Evolutionary conservation across 2,329 filamentous ascomycete species (phyloP), one percentile per base, ranked within the genome.

Genomic region (Trichoderma aggressivum): DNA sequence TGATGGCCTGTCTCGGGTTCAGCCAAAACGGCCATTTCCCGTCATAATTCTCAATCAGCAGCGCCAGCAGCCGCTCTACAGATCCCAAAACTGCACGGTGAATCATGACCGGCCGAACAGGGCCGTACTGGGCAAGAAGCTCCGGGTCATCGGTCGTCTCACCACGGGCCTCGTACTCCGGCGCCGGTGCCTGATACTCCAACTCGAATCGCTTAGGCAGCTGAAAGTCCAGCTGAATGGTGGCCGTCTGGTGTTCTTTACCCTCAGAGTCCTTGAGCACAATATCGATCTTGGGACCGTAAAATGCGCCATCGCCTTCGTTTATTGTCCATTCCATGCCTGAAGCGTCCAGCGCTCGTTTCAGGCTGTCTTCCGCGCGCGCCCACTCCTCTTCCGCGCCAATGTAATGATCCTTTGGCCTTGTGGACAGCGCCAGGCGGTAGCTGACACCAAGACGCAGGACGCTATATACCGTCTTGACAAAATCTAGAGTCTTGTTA

Each of bases 221-320:
- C 80, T 97, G 94, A 79, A 97, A 97, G 79, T 97, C 94, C 32
- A 97, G 87, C 82, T 97, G 94, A 64, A 97, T 91, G 0, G 94
- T 97, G 3, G 93, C 94, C 3, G 94, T 93, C 79, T 97, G 94
- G 78, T 97, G 94, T 76, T 94, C 92, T 78, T 95, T 97, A 8
- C 92, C 93, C 76, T 93, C 88, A 1, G 91, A 90, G 78, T 97
- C 94, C 72, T 87, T 89, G 59, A 97, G 81, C 50, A 97, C 89
- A 58, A 97, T 92, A 77, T 97, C 94, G 74, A 97, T 97, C 82
- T 97, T 97, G 36, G 94, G 94, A 0, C 94, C 94, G 77, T 97
- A 97, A 78, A 97, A 97, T 5, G 94, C 94, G 16, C 94, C 94
- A 72, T 97, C 94, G 12, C 93, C 93, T 76, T 91, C 87, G 73